These are phyloP conservation scores for Powellomyces hirtus DNA, from an alignment of 192 early-diverging fungal species.

Conservation along the genomic window DNA sequence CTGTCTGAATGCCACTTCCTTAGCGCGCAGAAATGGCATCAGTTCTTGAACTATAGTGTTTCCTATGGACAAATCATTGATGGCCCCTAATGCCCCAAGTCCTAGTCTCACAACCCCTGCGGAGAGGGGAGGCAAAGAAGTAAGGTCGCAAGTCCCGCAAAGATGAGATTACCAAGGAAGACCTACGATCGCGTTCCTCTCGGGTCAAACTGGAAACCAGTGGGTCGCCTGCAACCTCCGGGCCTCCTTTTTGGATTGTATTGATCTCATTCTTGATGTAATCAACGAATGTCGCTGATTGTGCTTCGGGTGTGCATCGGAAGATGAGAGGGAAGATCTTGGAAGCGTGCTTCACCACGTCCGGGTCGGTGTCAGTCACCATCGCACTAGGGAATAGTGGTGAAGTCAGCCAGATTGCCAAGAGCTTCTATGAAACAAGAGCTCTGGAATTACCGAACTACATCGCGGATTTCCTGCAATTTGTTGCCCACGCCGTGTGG, in stretches of 20 bases:
- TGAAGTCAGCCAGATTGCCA: neutral
- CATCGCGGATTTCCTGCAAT: slow-evolving; percentile 50
- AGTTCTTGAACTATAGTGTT: slow-evolving; percentile 46
- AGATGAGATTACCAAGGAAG: no score
- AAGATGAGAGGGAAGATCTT: slow-evolving; percentile 56
- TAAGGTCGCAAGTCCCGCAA: neutral
- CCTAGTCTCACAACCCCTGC: slow-evolving; percentile 38
- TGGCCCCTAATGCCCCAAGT: slow-evolving; percentile 33
- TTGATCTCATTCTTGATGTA: slow-evolving; percentile 47
- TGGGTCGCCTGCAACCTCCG: slow-evolving; percentile 45
- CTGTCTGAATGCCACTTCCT: slow-evolving; percentile 28
- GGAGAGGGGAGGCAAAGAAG: neutral
- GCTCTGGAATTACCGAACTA: slow-evolving; percentile 23
- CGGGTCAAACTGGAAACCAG: slow-evolving; percentile 35
- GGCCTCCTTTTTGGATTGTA: slow-evolving; percentile 36
- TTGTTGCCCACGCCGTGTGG: slow-evolving; percentile 47
- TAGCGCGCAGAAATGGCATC: slow-evolving; percentile 32
- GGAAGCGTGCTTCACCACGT: slow-evolving; percentile 38
- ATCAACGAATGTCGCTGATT: slow-evolving; percentile 43
- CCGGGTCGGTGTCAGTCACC: slow-evolving; percentile 41
- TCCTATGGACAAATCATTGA: slow-evolving; percentile 28
- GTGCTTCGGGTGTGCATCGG: slow-evolving; percentile 29
- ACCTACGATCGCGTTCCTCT: slow-evolving; percentile 42
- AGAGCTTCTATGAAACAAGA: neutral
- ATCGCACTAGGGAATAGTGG: slow-evolving; percentile 14